Base-by-base conservation (phyloP, 139 green algal species). In the Axilococcus clingmanii region DNA sequence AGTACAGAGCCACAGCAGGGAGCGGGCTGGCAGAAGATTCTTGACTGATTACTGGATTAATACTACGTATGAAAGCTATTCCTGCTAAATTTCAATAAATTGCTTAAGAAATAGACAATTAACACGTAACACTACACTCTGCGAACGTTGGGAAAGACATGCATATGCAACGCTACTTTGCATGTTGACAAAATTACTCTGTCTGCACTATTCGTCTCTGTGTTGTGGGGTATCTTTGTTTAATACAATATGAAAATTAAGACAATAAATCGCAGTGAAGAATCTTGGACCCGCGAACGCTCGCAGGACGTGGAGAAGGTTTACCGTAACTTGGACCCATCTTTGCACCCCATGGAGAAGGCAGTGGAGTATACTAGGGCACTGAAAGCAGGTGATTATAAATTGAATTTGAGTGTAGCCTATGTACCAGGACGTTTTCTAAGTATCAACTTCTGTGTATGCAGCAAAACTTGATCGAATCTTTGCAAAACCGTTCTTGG, bases 401-500 rank as follows among this genome's bases (percentile, higher is more conserved):
- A 72, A 37, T 24, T 42, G 22, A 24, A 51, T 23, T 12, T 11
- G 23, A 27, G 47, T 20, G 7, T 17, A 27, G 29, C 17, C 49
- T 44, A 41, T 25, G 25, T 17, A 27, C 4, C 2, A 4, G 7
- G 28, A 38, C 33, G 12, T 17, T 12, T 12, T 38, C 33, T 12
- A 12, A 17, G 9, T 12, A 9, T 12, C 33, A 17, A 9, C 12
- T 49, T 32, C 27, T 8, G 9, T 19, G 14, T 37, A 23, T 48
- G 83, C 89, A 52, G 86, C 70, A 25, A 97, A 97, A 72, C 66
- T 97, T 0, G 77, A 95, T 46, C 75, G 83, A 20, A 63, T 98
- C 2, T 99, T 99, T 64, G 92, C 92, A 8, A 95, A 95, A 70
- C 92, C 92, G 0, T 96, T 99, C 60, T 25, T 98, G 14, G 76